Evolutionary conservation across 2,329 filamentous ascomycete species (phyloP).

Genomic region (Trichoderma aggressivum): DNA sequence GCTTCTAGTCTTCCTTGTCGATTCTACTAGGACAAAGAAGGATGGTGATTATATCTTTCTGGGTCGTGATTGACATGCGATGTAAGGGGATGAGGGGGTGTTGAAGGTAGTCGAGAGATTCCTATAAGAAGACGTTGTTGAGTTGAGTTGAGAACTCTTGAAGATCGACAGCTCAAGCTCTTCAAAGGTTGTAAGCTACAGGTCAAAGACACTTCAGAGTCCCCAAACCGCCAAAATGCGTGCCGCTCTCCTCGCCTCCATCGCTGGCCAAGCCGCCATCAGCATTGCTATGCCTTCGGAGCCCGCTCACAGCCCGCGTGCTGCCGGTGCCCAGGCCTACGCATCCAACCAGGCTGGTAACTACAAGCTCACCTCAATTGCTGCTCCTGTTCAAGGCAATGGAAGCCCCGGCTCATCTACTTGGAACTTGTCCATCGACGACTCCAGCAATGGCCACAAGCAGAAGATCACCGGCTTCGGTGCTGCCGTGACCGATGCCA

Average conservation of each 20-base stretch:
- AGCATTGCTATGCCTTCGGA: slow-evolving; percentile 9
- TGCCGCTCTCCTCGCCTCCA: slow-evolving; percentile 2
- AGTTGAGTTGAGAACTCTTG: neutral
- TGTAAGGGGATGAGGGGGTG: neutral
- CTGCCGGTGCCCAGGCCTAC: slow-evolving; percentile 26
- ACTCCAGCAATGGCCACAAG: slow-evolving; percentile 36
- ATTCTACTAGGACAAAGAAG: slow-evolving; percentile 5
- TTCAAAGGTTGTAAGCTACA: neutral
- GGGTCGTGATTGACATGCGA: neutral
- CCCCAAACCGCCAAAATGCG: slow-evolving; percentile 10
- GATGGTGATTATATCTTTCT: slow-evolving; percentile 4
- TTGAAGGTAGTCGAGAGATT: neutral
- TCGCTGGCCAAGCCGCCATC: slow-evolving; percentile 12
- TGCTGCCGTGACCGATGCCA: slow-evolving; percentile 40
- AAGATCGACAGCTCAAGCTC: slow-evolving; percentile 5
- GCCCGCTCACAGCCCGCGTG: neutral
- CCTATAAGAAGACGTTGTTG: slow-evolving; percentile 5
- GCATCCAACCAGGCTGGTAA: slow-evolving; percentile 36
- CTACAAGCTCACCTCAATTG: slow-evolving; percentile 33
- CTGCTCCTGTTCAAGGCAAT: slow-evolving; percentile 33
- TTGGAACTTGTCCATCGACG: slow-evolving; percentile 39
- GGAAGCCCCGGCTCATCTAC: slow-evolving; percentile 34
- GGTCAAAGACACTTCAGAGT: neutral
- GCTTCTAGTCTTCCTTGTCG: neutral
- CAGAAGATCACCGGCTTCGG: slow-evolving; percentile 40